A percentile compares a stretch with the other conserved stretches of the same genome.
These are phyloP conservation scores for Quercus lobata DNA, from an alignment of 331 rosid genomes.

Conservation along the genomic window DNA sequence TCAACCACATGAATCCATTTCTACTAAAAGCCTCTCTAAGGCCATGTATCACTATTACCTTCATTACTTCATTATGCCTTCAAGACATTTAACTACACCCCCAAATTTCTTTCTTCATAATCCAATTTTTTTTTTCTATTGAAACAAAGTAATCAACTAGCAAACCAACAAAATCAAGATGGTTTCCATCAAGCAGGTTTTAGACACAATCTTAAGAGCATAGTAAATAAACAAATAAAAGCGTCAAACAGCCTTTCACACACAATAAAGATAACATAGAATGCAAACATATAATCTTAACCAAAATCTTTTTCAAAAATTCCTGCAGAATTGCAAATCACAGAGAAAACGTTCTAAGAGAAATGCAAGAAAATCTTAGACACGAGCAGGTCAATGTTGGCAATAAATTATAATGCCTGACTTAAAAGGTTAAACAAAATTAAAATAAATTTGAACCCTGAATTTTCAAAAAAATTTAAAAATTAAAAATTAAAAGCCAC, in stretches of 20 bases:
- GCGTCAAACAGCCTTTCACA: neutral
- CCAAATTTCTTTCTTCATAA: neutral
- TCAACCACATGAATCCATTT: neutral
- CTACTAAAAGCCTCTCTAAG: neutral
- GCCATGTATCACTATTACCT: neutral
- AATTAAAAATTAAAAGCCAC: neutral
- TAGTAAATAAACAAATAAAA: neutral
- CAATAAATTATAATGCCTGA: neutral
- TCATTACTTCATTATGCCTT: constrained; percentile 1
- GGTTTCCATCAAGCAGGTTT: neutral
- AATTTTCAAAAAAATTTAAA: neutral
- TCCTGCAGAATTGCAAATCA: neutral
- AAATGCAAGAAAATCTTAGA: neutral
- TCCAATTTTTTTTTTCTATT: neutral
- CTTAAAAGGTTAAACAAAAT: neutral
- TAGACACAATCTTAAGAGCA: neutral
- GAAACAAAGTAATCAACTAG: neutral
- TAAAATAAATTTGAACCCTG: neutral
- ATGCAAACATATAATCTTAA: neutral
- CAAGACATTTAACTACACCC: constrained; percentile 6
- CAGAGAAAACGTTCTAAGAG: neutral
- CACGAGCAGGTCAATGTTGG: neutral
- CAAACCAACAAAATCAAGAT: neutral
- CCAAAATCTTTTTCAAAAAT: neutral
- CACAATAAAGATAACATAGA: neutral